These are phyloP conservation scores for Patellifolia procumbens DNA, from an alignment of 179 eudicot genomes.

Conservation along the genomic window DNA sequence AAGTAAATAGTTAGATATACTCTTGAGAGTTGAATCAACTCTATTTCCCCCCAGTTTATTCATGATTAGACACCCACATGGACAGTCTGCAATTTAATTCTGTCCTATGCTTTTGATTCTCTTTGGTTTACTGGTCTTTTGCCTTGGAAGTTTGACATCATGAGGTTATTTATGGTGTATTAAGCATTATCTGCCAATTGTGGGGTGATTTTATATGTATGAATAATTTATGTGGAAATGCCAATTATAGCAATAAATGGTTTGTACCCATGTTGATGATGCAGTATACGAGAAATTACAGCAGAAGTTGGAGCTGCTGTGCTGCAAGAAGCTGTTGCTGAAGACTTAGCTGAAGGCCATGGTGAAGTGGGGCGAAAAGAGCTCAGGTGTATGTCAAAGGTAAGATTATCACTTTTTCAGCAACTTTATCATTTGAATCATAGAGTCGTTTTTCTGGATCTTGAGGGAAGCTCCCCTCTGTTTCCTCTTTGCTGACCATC, in stretches of 20 bases:
- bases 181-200: neutral
- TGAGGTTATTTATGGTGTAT: neutral
- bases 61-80: neutral
- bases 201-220: neutral
- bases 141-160: neutral
- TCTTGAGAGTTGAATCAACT: too few relatives aligned
- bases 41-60: neutral
- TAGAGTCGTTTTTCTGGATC: neutral
- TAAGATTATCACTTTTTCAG: slow-evolving; percentile 28
- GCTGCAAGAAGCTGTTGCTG: slow-evolving; percentile 71
- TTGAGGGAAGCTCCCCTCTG: neutral
- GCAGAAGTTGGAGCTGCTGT: slow-evolving; percentile 97
- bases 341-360: slow-evolving; percentile 86
- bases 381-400: slow-evolving; percentile 80
- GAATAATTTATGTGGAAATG: slow-evolving; percentile 1
- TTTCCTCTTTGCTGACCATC: neutral
- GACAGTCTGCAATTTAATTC: too few relatives aligned
- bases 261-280: slow-evolving; percentile 11
- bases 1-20: neutral
- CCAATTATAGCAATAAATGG: neutral
- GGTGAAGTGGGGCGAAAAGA: slow-evolving; percentile 81
- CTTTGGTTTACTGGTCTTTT: neutral
- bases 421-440: neutral
- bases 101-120: too few relatives aligned
- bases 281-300: slow-evolving; percentile 91